These are phyloP conservation scores for Ogataea henricii DNA, from an alignment of 805 yeast genomes.

Conservation along the genomic window DNA sequence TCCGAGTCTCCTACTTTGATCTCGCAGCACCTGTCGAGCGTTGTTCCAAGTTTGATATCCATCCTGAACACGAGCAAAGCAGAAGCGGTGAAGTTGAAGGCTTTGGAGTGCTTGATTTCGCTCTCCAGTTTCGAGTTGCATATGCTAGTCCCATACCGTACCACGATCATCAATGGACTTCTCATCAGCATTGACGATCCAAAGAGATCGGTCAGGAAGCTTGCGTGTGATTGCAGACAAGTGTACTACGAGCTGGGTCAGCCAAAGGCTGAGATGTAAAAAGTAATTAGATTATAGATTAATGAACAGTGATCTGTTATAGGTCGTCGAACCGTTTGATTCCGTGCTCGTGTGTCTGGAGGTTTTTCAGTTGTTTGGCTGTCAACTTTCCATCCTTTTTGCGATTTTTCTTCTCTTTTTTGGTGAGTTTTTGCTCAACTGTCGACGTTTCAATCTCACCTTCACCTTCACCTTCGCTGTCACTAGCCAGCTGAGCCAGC, in stretches of 20 bases:
- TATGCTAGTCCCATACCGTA: constrained; percentile 53
- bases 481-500: constrained; percentile 29
- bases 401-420: constrained; percentile 37
- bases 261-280: constrained; percentile 15
- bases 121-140: constrained; percentile 44
- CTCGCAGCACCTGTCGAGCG: constrained; percentile 52
- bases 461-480: constrained; percentile 25
- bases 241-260: constrained; percentile 57
- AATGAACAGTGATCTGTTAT: constrained; percentile 22
- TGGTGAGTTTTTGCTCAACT: constrained; percentile 13
- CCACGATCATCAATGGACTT: constrained; percentile 48
- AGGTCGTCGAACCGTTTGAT: constrained; percentile 65
- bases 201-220: constrained; percentile 71
- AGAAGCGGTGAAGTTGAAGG: constrained; percentile 53
- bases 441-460: not conserved
- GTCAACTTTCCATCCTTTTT: constrained; percentile 34
- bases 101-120: constrained; percentile 60
- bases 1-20: constrained; percentile 56
- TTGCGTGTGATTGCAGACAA: constrained; percentile 81
- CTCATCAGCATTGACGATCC: constrained; percentile 66
- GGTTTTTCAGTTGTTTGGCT: constrained; percentile 48
- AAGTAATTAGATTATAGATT: not conserved
- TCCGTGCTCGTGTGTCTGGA: constrained; percentile 61
- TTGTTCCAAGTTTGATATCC: constrained; percentile 56
- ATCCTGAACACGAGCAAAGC: constrained; percentile 28